Base-by-base conservation (phyloP, 352 stramenopile genomes). In the Phytophthora capsici region DNA sequence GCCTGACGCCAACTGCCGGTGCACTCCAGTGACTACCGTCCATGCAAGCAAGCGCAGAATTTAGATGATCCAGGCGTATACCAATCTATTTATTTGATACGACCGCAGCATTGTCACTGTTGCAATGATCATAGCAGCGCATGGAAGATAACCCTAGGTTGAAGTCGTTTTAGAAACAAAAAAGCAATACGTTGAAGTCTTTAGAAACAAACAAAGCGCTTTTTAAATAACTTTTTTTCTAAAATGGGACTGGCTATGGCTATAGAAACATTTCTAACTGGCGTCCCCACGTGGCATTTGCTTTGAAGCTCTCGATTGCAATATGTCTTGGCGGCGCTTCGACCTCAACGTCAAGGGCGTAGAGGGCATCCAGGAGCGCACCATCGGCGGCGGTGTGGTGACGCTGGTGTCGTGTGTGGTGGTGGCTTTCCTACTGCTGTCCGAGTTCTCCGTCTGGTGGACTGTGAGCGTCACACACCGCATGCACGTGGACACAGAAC, bases 291-390 rank as follows among this genome's bases (percentile, higher is more conserved):
- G 67, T 75, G 64, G 64, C 69, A 64, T 23, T 65, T 62, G 12
- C 16, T 62, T 52, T 62, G 19, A 46, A 59, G 49, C 50, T 59
- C 32, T 41, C 38, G 23, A 70, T 57, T 10, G 20, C 41, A 63
- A 41, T 49, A 71, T 84, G 61, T 77, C 80, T 69, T 91, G 82
- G 85, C 80, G 86, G 69, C 82, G 82, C 63, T 96, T 94, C 68
- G 88, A 96, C 78, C 77, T 94, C 57, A 93, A 96, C 56, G 82
- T 83, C 55, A 96, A 96, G 82, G 88, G 86, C 76, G 82, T 96
- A 41, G 88, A 96, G 67, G 88, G 88, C 69, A 95, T 96, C 69
- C 88, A 96, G 75, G 86, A 94, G 78, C 85, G 85, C 69, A 96
- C 88, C 41, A 89, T 92, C 59, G 81, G 86, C 55, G 88, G 88